Percentiles rank a stretch among this genome's conserved stretches.
phyloP scores from a whole-genome alignment of 306 rosid genomes.

The Vicia faba region DNA sequence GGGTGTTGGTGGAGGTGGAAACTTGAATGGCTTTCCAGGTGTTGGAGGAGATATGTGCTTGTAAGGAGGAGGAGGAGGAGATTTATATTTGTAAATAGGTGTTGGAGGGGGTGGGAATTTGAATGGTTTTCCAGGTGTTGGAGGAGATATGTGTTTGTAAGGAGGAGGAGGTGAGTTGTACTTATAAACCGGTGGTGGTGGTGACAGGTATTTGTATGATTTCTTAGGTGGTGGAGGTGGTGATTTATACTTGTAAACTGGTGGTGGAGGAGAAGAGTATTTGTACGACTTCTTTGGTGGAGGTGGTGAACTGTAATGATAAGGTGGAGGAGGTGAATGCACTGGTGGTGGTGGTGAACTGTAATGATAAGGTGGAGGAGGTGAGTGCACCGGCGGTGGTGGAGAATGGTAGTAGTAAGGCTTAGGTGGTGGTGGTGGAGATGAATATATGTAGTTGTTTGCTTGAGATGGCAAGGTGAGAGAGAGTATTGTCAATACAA shows the following conservation, averaged over 20 bases:
- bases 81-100: too few relatives aligned
- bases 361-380: constrained; percentile 30
- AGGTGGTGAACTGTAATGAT: too few relatives aligned
- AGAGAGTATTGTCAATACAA: constrained; percentile 45
- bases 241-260: background rate
- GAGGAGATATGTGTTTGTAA: background rate
- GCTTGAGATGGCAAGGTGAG: constrained; percentile 34
- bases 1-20: constrained; percentile 15
- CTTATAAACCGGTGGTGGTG: constrained; percentile 11
- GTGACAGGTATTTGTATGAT: background rate
- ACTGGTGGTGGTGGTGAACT: constrained; percentile 29
- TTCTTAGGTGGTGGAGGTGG: constrained; percentile 35
- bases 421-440: constrained; percentile 44
- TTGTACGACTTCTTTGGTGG: constrained; percentile 22
- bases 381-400: constrained; percentile 33
- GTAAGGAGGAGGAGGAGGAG: constrained; percentile 1
- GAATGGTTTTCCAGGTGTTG: background rate
- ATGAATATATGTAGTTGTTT: constrained; percentile 46
- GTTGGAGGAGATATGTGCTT: constrained; percentile 17
- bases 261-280: background rate
- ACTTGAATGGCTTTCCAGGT: constrained; percentile 6
- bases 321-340: constrained; percentile 1
- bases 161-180: constrained; percentile 1
- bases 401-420: constrained; percentile 25
- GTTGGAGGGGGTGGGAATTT: background rate